These are phyloP conservation scores for Cryptosporidium baileyi DNA, from an alignment of 169 alveolate species.

Conservation along the genomic window DNA sequence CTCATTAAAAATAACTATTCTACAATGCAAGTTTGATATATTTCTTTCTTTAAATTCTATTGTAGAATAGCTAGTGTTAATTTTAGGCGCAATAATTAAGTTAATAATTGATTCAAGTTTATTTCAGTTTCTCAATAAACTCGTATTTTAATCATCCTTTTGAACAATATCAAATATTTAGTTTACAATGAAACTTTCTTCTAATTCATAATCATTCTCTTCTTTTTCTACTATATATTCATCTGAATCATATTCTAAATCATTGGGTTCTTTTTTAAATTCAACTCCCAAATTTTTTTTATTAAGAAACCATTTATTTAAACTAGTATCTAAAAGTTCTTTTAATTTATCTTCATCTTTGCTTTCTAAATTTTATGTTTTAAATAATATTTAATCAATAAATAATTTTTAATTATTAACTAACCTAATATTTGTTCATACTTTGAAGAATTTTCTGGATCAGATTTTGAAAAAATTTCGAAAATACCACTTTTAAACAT, in stretches of 20 bases:
- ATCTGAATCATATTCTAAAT: background rate
- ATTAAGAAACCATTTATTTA: conserved; percentile 14
- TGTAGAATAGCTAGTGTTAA: too few relatives aligned
- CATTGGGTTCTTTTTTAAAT: background rate
- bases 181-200: background rate
- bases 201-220: background rate
- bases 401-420: background rate
- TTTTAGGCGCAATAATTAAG: too few relatives aligned
- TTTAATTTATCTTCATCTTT: conserved; percentile 15
- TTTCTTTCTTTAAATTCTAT: too few relatives aligned
- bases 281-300: background rate
- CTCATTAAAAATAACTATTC: conserved; percentile 22
- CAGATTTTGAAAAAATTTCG: conserved; percentile 25
- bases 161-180: too few relatives aligned
- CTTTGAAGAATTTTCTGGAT: conserved; percentile 17
- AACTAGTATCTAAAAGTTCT: background rate
- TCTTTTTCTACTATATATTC: conserved; percentile 31
- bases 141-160: too few relatives aligned
- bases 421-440: background rate
- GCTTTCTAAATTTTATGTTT: background rate
- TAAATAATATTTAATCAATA: background rate
- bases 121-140: too few relatives aligned
- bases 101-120: too few relatives aligned
- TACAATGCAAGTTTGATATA: too few relatives aligned
- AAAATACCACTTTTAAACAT: conserved; percentile 27